Evolutionary conservation across 2,329 filamentous ascomycete genomes (phyloP).

Genomic region (Xylariaceae sp.): DNA sequence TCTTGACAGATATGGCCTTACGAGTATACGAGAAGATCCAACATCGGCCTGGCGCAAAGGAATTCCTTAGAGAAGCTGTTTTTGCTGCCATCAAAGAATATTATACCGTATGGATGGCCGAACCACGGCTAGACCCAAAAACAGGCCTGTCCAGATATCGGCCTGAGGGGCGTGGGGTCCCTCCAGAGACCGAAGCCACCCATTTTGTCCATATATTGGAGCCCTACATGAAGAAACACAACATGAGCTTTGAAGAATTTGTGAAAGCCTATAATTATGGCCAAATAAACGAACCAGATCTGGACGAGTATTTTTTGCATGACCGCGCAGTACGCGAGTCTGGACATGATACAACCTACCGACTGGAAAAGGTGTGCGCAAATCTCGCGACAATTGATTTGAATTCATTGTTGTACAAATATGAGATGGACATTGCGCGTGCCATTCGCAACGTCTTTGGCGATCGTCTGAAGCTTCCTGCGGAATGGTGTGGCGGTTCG

Average conservation of each 20-base stretch:
- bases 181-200: constrained; percentile 86
- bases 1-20: constrained; percentile 95
- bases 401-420: constrained; percentile 95
- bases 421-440: constrained; percentile 90
- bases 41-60: constrained; percentile 77
- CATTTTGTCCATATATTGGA: constrained; percentile 85
- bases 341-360: constrained; percentile 95
- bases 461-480: constrained; percentile 81
- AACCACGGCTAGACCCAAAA: constrained; percentile 76
- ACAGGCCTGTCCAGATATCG: constrained; percentile 86
- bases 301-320: constrained; percentile 95
- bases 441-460: constrained; percentile 84
- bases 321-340: constrained; percentile 96
- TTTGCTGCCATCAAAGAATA: constrained; percentile 97
- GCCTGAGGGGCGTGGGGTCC: constrained; percentile 82
- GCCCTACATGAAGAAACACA: constrained; percentile 84
- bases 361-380: constrained; percentile 85
- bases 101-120: constrained; percentile 82
- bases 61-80: constrained; percentile 81
- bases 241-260: constrained; percentile 82
- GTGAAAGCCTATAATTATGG: constrained; percentile 86
- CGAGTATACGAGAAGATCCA: constrained; percentile 94
- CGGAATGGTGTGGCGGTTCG: constrained; percentile 76
- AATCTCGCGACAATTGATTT: constrained; percentile 92
- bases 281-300: constrained; percentile 78